A percentile compares a stretch with the other conserved stretches of the same genome.
Evolutionary conservation across 352 stramenopile genomes (phyloP).

Genomic region (Aphanomyces invadans): DNA sequence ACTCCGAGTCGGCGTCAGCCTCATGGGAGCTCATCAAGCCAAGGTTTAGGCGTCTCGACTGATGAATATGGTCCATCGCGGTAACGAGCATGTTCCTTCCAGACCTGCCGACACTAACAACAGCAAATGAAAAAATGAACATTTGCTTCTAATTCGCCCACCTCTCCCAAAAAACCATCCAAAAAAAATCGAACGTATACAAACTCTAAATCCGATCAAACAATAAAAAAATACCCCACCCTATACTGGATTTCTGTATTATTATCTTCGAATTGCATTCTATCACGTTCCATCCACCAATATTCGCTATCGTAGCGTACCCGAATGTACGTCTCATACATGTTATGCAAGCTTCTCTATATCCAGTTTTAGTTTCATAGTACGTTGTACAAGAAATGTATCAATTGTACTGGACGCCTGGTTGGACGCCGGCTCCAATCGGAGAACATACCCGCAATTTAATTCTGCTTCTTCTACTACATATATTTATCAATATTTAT

Average conservation of each 20-base stretch:
- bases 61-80: conserved; percentile 21
- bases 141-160: conserved; percentile 13
- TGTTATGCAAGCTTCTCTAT: neutral
- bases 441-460: neutral
- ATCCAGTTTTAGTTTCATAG: too few relatives aligned
- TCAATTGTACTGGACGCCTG: too few relatives aligned
- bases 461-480: neutral
- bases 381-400: too few relatives aligned
- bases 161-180: conserved; percentile 12
- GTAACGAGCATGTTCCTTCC: conserved; percentile 23
- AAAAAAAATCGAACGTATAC: conserved; percentile 9
- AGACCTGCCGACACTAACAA: conserved; percentile 15
- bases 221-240: conserved; percentile 1
- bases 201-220: neutral
- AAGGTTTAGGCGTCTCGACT: conserved; percentile 13
- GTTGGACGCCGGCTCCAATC: neutral
- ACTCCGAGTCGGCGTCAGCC: conserved; percentile 8
- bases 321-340: neutral
- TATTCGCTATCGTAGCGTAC: conserved; percentile 16
- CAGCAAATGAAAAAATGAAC: conserved; percentile 28
- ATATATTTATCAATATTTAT: neutral
- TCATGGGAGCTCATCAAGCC: conserved; percentile 20
- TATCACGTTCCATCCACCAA: conserved; percentile 24
- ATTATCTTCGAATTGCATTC: neutral
- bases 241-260: conserved; percentile 7